Evolutionary conservation across 257 asterid species (phyloP), one percentile per base, ranked within the genome.

Genomic region (Fraxinus quadrangulata): DNA sequence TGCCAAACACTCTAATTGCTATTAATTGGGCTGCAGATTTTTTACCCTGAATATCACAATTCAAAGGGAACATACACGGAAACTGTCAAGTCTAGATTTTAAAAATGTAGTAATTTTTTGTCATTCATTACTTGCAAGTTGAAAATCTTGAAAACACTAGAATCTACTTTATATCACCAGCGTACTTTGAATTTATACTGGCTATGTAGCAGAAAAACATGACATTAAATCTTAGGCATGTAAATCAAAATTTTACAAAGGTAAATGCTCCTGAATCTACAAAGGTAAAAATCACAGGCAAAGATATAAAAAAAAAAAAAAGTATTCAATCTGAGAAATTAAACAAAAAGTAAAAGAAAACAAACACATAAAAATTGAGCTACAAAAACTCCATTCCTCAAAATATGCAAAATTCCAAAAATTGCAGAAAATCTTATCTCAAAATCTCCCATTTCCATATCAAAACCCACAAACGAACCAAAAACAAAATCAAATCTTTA

Each of bases 371-470:
- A 31, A 49, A 24, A 16, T 34, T 26, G 21, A 36, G 49, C 45
- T 54, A 31, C 71, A 72, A 70, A 79, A 83, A 61, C 31, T 10
- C 80, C 34, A 74, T 70, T 76, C 65, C 67, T 19, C 40, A 67
- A 71, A 56, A 66, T 7, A 61, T 21, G 26, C 80, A 39, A 11
- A 75, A 80, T 0, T 19, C 26, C 67, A 30, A 56, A 26, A 83
- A 75, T 37, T 67, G 72, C 79, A 77, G 82, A 73, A 37, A 77
- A 86, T 37, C 75, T 63, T 75, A 77, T 75, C 87, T 51, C 67
- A 76, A 39, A 54, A 49, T 56, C 79, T 75, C 74, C 79, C 77
- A 81, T 73, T 65, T 70, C 72, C 77, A 14, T 51, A 80, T 76
- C 84, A 76, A 79, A 75, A 10, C 54, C 82, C 76, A 61, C 67